Conservation (phyloP, 257 asterid species). For the Capsicum pubescens region DNA sequence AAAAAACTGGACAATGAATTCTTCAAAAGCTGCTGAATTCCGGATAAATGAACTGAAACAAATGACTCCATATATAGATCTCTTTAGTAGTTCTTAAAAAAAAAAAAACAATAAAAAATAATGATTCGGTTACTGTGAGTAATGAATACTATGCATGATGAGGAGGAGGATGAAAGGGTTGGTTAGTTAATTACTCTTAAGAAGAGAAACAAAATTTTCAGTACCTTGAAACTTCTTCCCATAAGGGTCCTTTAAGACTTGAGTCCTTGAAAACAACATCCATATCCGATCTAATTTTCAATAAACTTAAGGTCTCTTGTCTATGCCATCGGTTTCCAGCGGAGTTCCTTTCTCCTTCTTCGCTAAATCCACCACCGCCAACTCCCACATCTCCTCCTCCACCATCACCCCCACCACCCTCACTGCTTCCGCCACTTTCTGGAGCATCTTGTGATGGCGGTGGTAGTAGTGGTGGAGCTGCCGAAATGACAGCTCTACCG, state of each 20-base stretch:
- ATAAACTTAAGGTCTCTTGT: slow-evolving; percentile 65
- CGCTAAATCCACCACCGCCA: slow-evolving; percentile 29
- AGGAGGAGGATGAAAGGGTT: neutral
- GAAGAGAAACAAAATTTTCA: neutral
- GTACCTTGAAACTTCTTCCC: slow-evolving; percentile 87
- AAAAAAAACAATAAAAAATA: neutral
- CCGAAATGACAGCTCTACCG: slow-evolving; percentile 28
- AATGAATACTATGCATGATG: slow-evolving; percentile 19
- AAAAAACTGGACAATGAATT: slow-evolving; percentile 47
- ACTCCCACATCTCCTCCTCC: slow-evolving; percentile 33
- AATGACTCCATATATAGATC: slow-evolving; percentile 32
- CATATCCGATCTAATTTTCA: slow-evolving; percentile 71
- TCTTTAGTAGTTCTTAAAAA: slow-evolving; percentile 20
- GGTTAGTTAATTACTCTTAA: neutral
- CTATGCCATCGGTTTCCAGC: slow-evolving; percentile 70
- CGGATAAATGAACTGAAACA: slow-evolving; percentile 44
- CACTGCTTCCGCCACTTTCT: slow-evolving; percentile 74
- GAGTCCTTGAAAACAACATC: slow-evolving; percentile 75
- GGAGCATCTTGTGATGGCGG: slow-evolving; percentile 43
- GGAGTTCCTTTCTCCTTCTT: slow-evolving; percentile 57
- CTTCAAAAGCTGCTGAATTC: slow-evolving; percentile 65
- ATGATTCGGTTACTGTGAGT: neutral
- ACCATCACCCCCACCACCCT: slow-evolving; percentile 74
- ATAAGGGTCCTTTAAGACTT: slow-evolving; percentile 88
- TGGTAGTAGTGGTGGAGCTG: neutral